A percentile compares a stretch with the other conserved stretches of the same genome.
Conservation (phyloP, 148 eudicot genomes). For the Fagopyrum tataricum region DNA sequence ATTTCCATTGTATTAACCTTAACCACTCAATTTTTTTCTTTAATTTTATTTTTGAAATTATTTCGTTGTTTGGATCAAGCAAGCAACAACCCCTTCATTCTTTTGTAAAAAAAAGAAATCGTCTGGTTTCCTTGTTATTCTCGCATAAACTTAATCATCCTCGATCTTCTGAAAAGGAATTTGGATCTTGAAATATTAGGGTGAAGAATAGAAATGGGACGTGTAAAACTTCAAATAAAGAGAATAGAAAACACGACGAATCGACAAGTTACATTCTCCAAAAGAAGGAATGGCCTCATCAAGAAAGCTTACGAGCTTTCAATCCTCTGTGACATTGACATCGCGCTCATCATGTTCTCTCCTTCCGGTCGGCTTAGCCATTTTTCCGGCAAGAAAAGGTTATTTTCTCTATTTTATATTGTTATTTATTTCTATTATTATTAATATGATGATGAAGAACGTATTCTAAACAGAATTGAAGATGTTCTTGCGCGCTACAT, state of each 20-base stretch:
- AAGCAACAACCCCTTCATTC: not conserved
- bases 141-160: not conserved
- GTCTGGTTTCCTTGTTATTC: not conserved
- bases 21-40: not conserved
- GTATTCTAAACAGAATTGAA: constrained; percentile 37
- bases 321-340: constrained; percentile 67
- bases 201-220: constrained; percentile 37
- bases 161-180: not conserved
- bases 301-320: constrained; percentile 82
- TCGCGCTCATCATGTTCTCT: constrained; percentile 74
- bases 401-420: not conserved
- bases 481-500: constrained; percentile 59
- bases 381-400: constrained; percentile 70
- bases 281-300: constrained; percentile 74
- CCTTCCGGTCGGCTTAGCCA: constrained; percentile 63
- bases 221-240: constrained; percentile 65
- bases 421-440: not conserved
- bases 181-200: not conserved
- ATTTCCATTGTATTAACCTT: not conserved
- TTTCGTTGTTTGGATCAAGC: not conserved
- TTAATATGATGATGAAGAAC: too few species aligned
- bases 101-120: not conserved
- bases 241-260: constrained; percentile 65
- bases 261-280: constrained; percentile 87
- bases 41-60: not conserved